A percentile compares a stretch with the other conserved stretches of the same genome.
These are phyloP conservation scores for Malus asiatica DNA, from an alignment of 306 rosid species.

Conservation along the genomic window DNA sequence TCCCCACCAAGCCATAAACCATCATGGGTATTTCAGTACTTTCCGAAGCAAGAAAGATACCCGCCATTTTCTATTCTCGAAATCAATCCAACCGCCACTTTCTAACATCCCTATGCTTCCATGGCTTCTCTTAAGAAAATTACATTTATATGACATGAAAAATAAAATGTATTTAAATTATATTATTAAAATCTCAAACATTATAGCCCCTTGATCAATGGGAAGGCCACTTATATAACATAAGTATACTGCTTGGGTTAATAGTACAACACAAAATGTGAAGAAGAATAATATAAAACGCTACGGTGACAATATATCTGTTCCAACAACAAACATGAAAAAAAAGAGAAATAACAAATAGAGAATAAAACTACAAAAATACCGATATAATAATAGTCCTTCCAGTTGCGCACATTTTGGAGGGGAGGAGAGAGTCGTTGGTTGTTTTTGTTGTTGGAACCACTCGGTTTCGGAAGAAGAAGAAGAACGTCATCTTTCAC, in stretches of 20 bases:
- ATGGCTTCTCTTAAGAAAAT: too few relatives aligned
- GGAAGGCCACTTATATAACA: too few relatives aligned
- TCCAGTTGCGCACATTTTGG: conserved; percentile 32
- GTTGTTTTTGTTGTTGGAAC: conserved; percentile 35
- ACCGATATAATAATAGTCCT: background rate
- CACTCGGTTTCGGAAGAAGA: conserved; percentile 25
- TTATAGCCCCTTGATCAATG: too few relatives aligned
- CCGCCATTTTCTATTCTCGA: background rate
- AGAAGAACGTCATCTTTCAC: conserved; percentile 20
- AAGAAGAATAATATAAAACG: too few relatives aligned
- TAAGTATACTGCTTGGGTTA: too few relatives aligned
- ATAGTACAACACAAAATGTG: too few relatives aligned
- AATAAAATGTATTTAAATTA: too few relatives aligned
- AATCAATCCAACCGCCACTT: background rate
- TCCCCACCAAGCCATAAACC: background rate
- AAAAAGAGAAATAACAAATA: background rate
- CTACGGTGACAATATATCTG: too few relatives aligned
- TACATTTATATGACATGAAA: too few relatives aligned
- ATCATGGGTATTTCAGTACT: background rate
- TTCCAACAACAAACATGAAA: too few relatives aligned
- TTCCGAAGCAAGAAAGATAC: background rate
- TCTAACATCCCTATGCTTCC: too few relatives aligned
- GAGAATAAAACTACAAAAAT: background rate
- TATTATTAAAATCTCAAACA: too few relatives aligned
- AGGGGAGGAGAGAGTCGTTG: conserved; percentile 22